Evolutionary conservation across 345 rosid species (phyloP).

Genomic region (Carallia pectinifolia): DNA sequence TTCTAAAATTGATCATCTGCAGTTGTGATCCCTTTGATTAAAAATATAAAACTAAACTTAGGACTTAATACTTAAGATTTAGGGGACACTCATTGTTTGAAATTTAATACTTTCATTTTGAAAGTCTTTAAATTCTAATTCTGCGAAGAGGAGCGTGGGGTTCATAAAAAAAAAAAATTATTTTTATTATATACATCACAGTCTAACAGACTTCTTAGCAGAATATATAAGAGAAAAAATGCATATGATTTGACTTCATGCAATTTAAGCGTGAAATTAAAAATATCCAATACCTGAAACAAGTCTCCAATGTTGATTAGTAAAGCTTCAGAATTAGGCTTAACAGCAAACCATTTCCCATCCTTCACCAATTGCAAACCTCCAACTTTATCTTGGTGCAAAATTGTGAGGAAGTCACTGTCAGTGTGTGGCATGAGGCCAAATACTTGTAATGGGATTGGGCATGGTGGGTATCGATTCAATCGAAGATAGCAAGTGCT

Average conservation of each 20-base stretch:
- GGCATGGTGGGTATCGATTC: constrained; percentile 87
- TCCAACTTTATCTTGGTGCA: constrained; percentile 4
- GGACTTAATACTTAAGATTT: too few relatives aligned
- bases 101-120: too few relatives aligned
- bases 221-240: background rate
- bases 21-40: background rate
- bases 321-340: background rate
- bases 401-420: constrained; percentile 88
- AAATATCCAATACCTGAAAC: background rate
- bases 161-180: too few relatives aligned
- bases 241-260: background rate
- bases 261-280: background rate
- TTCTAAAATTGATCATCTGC: too few relatives aligned
- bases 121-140: background rate
- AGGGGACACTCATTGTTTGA: too few relatives aligned
- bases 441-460: constrained; percentile 42
- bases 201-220: too few relatives aligned
- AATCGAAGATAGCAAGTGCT: constrained; percentile 81
- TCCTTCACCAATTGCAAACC: constrained; percentile 3
- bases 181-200: too few relatives aligned
- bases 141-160: too few relatives aligned
- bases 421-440: constrained; percentile 96
- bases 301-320: background rate
- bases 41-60: background rate
- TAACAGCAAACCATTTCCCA: constrained; percentile 1